phyloP scores from a whole-genome alignment of 441 rosid species.

The Isatis lusitanica region DNA sequence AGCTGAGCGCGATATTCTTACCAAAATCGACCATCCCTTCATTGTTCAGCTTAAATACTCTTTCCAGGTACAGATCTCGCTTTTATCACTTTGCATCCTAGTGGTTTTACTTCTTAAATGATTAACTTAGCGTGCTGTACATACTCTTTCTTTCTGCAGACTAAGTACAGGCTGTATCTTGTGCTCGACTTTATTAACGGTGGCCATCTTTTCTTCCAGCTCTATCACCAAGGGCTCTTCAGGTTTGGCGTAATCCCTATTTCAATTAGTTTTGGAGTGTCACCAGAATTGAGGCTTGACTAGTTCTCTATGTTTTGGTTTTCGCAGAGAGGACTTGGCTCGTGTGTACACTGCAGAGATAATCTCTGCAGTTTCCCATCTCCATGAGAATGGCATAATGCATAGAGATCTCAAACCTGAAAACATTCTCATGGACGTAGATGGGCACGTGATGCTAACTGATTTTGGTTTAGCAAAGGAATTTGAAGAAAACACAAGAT shows the following conservation, averaged over 20 bases:
- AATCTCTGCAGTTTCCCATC: slow-evolving; percentile 85
- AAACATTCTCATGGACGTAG: slow-evolving; percentile 78
- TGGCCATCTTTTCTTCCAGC: slow-evolving; percentile 96
- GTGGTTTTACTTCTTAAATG: not conserved
- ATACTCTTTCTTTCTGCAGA: slow-evolving; percentile 47
- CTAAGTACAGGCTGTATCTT: slow-evolving; percentile 84
- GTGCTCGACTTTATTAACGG: slow-evolving; percentile 93
- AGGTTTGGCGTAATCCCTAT: slow-evolving; percentile 43
- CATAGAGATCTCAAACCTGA: slow-evolving; percentile 98
- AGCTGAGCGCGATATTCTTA: slow-evolving; percentile 88
- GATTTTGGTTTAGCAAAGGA: slow-evolving; percentile 95
- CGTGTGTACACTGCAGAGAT: slow-evolving; percentile 89
- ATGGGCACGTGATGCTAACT: slow-evolving; percentile 91
- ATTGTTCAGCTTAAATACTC: slow-evolving; percentile 86
- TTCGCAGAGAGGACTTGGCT: slow-evolving; percentile 83
- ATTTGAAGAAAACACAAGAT: slow-evolving; percentile 76
- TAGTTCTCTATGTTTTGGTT: slow-evolving; percentile 20
- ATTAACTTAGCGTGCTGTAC: not conserved
- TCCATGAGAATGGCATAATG: slow-evolving; percentile 92
- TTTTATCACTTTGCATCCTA: not conserved
- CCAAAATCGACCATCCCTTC: slow-evolving; percentile 85
- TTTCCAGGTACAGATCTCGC: slow-evolving; percentile 60
- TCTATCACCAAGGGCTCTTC: slow-evolving; percentile 93
- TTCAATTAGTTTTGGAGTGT: not conserved
- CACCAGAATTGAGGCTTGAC: slow-evolving; percentile 13